phyloP scores from a whole-genome alignment of 176 grass and related monocot species.

The Musa schizocarpa region DNA sequence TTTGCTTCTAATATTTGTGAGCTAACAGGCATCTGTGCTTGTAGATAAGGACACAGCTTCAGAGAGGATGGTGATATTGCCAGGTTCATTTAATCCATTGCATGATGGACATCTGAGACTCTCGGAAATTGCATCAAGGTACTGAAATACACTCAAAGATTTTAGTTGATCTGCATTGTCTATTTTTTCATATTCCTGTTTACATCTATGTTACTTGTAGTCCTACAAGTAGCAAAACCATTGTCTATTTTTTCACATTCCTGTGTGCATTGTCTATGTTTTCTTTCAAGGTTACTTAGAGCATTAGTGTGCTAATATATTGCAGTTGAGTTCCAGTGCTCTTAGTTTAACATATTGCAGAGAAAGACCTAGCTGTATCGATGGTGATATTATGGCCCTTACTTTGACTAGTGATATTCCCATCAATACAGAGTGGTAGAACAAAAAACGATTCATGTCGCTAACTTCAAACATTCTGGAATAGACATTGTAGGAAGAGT shows the following conservation, averaged over 20 bases:
- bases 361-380: too few relatives aligned
- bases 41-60: conserved; percentile 36
- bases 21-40: conserved; percentile 5
- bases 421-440: too few relatives aligned
- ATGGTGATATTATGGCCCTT: too few relatives aligned
- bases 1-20: conserved; percentile 16
- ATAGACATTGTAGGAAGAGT: too few relatives aligned
- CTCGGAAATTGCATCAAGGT: conserved; percentile 77
- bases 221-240: neutral
- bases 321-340: too few relatives aligned
- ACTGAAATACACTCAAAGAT: conserved; percentile 5
- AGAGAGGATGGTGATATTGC: conserved; percentile 64
- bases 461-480: too few relatives aligned
- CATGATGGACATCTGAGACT: conserved; percentile 91
- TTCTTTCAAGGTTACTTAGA: too few relatives aligned
- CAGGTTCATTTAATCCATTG: conserved; percentile 98
- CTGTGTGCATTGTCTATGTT: neutral
- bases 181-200: neutral
- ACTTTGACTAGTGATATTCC: too few relatives aligned
- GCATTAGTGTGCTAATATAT: too few relatives aligned
- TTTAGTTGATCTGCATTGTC: neutral
- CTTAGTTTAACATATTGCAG: too few relatives aligned
- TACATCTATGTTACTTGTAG: neutral
- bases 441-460: too few relatives aligned
- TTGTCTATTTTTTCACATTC: neutral